phyloP scores from a whole-genome alignment of 148 eudicot genomes.

The Fagopyrum homotropicum region DNA sequence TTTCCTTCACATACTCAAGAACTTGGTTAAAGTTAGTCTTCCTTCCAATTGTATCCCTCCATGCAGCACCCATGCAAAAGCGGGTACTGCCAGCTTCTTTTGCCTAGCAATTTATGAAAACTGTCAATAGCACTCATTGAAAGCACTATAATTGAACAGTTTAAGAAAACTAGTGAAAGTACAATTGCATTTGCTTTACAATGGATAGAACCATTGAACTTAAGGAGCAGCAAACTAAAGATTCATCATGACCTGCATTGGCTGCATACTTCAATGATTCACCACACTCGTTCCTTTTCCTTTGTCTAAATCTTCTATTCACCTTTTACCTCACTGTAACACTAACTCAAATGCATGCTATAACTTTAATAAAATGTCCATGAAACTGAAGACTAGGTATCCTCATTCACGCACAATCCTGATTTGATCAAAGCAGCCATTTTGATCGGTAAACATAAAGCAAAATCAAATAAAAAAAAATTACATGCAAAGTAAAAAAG shows the following conservation, averaged over 20 bases:
- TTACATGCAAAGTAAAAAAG: not conserved
- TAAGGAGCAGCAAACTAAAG: not conserved
- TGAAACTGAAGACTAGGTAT: not conserved
- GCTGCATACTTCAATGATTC: not conserved
- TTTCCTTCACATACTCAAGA: conserved; percentile 96
- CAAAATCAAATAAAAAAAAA: not conserved
- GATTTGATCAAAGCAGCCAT: not conserved
- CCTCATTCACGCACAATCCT: not conserved
- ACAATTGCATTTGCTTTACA: not conserved
- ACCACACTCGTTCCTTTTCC: not conserved
- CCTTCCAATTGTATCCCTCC: conserved; percentile 97
- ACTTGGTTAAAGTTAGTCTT: conserved; percentile 95
- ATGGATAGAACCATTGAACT: not conserved
- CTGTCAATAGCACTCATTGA: not conserved
- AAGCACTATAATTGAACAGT: not conserved
- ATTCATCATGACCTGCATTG: not conserved
- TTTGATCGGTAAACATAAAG: not conserved
- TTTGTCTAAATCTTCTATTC: not conserved
- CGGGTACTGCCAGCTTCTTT: conserved; percentile 98
- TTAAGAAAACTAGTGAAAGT: not conserved
- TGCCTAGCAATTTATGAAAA: conserved; percentile 40
- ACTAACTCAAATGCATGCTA: not conserved
- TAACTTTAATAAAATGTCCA: not conserved
- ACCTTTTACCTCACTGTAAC: not conserved
- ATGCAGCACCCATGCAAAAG: conserved; percentile 99